Evolutionary conservation across 2,329 filamentous ascomycete genomes (phyloP), one percentile per base, ranked within the genome.

Genomic region (Westerdykella ornata): DNA sequence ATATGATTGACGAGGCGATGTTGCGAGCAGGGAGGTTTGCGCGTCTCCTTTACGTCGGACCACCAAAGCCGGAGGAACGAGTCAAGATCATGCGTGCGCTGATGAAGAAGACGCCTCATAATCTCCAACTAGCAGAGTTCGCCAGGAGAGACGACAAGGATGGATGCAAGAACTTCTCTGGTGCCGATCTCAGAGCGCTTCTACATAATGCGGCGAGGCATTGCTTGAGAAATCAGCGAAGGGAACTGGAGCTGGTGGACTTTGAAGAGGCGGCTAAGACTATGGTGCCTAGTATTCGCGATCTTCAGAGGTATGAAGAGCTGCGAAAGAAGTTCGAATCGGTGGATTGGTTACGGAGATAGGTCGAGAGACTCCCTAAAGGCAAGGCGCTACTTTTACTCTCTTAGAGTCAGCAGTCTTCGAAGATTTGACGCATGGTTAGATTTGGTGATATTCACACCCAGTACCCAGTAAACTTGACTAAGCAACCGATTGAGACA

Each of bases 1-100:
- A 97, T 60, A 94, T 95, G 70, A 97, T 98, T 52, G 92, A 98
- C 62, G 82, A 87, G 1, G 92, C 92, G 1, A 94, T 98, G 80
- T 76, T 97, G 9, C 83, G 92, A 1, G 90, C 92, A 0, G 92
- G 92, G 1, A 82, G 92, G 18, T 75, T 98, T 1, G 90, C 89
- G 49, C 90, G 84, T 0, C 78, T 84, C n/a, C 75, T 97, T 18
- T 96, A 90, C 53, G 84, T 98, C 30, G 89, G 92, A 56, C 70
- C 97, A 0, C 92, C 92, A 0, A 82, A 80, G 18, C 72, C 82
- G 0, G 74, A 81, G 6, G 88, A 95, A 61, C 77, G 92, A 12
- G 85, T 85, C 0, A 88, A 94, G 42, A 98, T 98, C 46, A 72
- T 98, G 16, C 75, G 75, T 41, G 87, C 89, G 2, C 59, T 84